Percentiles rank a stretch among this genome's conserved stretches.
These are phyloP conservation scores for Naganishia friedmannii DNA, from an alignment of 768 basidiomycete species.

Conservation along the genomic window DNA sequence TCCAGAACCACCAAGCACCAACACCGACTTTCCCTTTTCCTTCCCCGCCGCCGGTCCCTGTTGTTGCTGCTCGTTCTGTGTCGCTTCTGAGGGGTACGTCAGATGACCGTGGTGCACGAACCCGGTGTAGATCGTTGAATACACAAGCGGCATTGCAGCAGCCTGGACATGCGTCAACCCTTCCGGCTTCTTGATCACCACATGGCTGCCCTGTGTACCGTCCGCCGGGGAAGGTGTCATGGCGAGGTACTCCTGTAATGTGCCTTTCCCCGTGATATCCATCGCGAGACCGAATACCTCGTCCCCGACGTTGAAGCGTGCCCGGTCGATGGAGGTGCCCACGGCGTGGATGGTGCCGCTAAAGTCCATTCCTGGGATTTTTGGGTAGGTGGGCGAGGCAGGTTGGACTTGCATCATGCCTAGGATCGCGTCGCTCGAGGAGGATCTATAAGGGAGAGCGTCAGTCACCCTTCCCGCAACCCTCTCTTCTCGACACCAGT, in stretches of 20 bases:
- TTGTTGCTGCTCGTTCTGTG: slow-evolving; percentile 1
- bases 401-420: slow-evolving; percentile 52
- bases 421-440: slow-evolving; percentile 50
- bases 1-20: slow-evolving; percentile 70
- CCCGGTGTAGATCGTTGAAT: slow-evolving; percentile 62
- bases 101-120: slow-evolving; percentile 53
- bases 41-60: not conserved
- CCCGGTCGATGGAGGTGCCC: slow-evolving; percentile 56
- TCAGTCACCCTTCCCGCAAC: not conserved
- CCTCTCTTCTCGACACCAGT: not conserved
- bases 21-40: slow-evolving; percentile 58
- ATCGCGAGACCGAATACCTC: slow-evolving; percentile 62
- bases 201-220: not conserved
- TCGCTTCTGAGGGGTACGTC: slow-evolving; percentile 25
- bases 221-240: slow-evolving; percentile 20
- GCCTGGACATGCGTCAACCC: slow-evolving; percentile 61
- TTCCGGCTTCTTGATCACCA: slow-evolving; percentile 56
- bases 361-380: slow-evolving; percentile 63
- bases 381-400: slow-evolving; percentile 54
- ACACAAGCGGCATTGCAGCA: slow-evolving; percentile 63
- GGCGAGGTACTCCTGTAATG: slow-evolving; percentile 36
- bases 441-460: slow-evolving; percentile 20
- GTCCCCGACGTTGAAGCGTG: slow-evolving; percentile 62
- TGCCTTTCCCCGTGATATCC: slow-evolving; percentile 33
- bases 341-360: slow-evolving; percentile 60